A percentile compares a stretch with the other conserved stretches of the same genome.
phyloP scores from a whole-genome alignment of 2,329 filamentous ascomycete species.

The Colletotrichum tofieldiae region DNA sequence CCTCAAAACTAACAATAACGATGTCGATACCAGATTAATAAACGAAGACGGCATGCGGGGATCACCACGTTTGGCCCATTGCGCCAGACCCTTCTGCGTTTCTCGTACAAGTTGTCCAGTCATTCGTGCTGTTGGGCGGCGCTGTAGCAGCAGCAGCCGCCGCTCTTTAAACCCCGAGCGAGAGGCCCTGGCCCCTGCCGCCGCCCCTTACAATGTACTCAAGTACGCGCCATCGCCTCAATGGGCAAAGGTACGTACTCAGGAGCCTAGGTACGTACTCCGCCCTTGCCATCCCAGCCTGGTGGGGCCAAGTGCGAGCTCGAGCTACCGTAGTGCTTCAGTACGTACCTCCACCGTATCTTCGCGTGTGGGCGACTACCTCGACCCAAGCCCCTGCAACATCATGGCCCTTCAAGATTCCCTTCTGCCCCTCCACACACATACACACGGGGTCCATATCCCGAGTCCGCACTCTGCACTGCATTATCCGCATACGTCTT shows the following conservation, averaged over 20 bases:
- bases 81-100: slow-evolving; percentile 29
- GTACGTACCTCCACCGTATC: slow-evolving; percentile 39
- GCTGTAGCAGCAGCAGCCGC: not conserved
- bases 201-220: not conserved
- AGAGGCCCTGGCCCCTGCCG: not conserved
- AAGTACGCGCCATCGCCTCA: not conserved
- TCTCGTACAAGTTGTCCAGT: slow-evolving; percentile 39
- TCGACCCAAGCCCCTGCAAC: slow-evolving; percentile 18
- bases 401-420: not conserved
- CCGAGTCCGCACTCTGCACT: not conserved
- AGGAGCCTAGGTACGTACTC: not conserved
- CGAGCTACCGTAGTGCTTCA: not conserved
- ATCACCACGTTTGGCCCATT: not conserved
- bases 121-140: not conserved
- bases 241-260: slow-evolving; percentile 9
- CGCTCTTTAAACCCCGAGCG: slow-evolving; percentile 14
- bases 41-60: not conserved
- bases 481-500: not conserved
- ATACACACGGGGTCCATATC: not conserved
- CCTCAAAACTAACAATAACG: not conserved
- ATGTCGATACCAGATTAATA: not conserved
- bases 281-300: not conserved
- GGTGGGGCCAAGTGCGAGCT: slow-evolving; percentile 17
- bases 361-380: slow-evolving; percentile 6
- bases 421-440: not conserved